Base-by-base conservation (phyloP, 257 asterid genomes). In the Penstemon davidsonii region DNA sequence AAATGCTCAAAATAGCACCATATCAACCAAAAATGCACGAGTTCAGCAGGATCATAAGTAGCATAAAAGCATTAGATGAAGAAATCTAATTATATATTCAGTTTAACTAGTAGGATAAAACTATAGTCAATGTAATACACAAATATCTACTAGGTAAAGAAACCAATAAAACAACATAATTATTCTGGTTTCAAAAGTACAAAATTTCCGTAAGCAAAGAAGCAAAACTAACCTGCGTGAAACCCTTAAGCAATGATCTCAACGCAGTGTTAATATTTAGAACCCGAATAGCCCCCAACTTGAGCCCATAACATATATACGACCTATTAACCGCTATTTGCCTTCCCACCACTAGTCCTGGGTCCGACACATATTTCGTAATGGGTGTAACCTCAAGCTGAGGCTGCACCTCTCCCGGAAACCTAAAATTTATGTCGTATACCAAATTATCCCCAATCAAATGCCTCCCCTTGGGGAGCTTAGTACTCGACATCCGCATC, bases 361-460 rank as follows among this genome's bases (percentile, higher is more conserved):
- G 98, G 60, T 94, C 99, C 25, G 99, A 94, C 41, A 73, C 88
- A 67, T 94, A 94, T 75, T 94, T 94, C 4, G 99, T 94, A 79
- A 94, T 94, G 33, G 99, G 99, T 45, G 96, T 94, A 66, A 94
- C 99, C 88, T 94, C 99, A 15, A 94, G 90, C 80, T 94, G 98
- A 59, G 99, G 97, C 83, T 89, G 98, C 76, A 89, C 90, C 84
- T 94, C 99, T 4, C 96, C 96, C 0, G 94, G 87, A 81, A 86
- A 69, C 78, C 96, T 86, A 51, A 81, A 86, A 87, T 91, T 87
- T 1, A 94, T 78, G 65, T 94, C 99, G 33, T 94, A 94, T 6
- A 79, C 84, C 53, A 86, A 54, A 19, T 71, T 80, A 70, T 87
- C 91, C 45, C 96, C 98, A 0, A 68, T 64, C 79, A 94, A 78